Conservation (phyloP, 2,329 filamentous ascomycete genomes). For the Talaromyces sp. region DNA sequence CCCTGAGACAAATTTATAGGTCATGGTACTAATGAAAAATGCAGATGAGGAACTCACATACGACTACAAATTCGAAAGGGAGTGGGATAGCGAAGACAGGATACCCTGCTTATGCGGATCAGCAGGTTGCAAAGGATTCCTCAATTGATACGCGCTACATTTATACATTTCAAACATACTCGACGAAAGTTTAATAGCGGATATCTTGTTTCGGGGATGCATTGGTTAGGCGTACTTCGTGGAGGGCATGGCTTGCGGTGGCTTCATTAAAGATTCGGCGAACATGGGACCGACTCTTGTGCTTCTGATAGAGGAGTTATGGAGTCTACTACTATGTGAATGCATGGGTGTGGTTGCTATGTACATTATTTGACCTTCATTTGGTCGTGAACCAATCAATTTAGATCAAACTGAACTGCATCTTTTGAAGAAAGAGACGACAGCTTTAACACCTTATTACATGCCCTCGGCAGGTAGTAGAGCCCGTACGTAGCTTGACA, state of each 20-base stretch:
- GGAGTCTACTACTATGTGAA: slow-evolving; percentile 2
- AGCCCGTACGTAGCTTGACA: not conserved
- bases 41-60: slow-evolving; percentile 98
- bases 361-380: not conserved
- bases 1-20: not conserved
- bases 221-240: slow-evolving; percentile 17
- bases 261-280: not conserved
- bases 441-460: not conserved
- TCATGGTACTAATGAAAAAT: slow-evolving; percentile 16
- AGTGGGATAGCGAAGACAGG: slow-evolving; percentile 88
- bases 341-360: not conserved
- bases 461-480: no score
- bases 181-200: not conserved
- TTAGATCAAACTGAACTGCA: not conserved
- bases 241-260: slow-evolving; percentile 4
- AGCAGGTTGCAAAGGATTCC: slow-evolving; percentile 94
- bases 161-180: slow-evolving; percentile 3
- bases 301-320: not conserved
- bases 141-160: slow-evolving; percentile 64
- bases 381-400: not conserved
- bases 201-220: slow-evolving; percentile 7
- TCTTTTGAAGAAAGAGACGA: not conserved
- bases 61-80: slow-evolving; percentile 99
- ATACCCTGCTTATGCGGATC: slow-evolving; percentile 97
- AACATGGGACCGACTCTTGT: not conserved